Conservation (phyloP, 805 yeast species). For the Pichia heedii region DNA sequence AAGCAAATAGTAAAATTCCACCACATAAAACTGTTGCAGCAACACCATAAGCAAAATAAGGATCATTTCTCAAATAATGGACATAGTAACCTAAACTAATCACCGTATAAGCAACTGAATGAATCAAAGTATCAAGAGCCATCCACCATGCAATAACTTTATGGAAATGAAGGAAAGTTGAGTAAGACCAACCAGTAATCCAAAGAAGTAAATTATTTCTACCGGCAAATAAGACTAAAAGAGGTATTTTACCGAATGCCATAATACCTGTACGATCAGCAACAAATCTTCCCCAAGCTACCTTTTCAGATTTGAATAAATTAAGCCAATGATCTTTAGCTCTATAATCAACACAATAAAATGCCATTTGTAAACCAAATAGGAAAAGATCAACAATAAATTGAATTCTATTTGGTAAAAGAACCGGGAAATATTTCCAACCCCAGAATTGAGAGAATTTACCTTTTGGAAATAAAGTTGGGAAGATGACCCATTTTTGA, state of each 20-base stretch:
- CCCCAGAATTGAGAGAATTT: slow-evolving; percentile 12
- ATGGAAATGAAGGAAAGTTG: slow-evolving; percentile 47
- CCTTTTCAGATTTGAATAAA: slow-evolving; percentile 27
- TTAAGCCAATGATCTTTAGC: slow-evolving; percentile 10
- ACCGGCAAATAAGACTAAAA: slow-evolving; percentile 39
- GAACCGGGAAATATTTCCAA: slow-evolving; percentile 12
- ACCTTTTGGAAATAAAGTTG: slow-evolving; percentile 29
- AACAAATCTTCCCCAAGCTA: slow-evolving; percentile 23
- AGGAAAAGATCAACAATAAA: slow-evolving; percentile 21
- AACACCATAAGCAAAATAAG: slow-evolving; percentile 26
- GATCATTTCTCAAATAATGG: slow-evolving; percentile 1
- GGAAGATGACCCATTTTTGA: slow-evolving; percentile 30
- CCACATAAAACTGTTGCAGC: slow-evolving; percentile 35
- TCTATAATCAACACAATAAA: slow-evolving; percentile 15
- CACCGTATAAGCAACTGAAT: slow-evolving; percentile 29
- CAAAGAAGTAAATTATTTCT: slow-evolving; percentile 36
- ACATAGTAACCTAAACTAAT: slow-evolving; percentile 7
- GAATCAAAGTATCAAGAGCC: slow-evolving; percentile 31
- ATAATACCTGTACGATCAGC: slow-evolving; percentile 33
- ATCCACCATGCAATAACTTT: slow-evolving; percentile 54
- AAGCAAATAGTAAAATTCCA: slow-evolving; percentile 39
- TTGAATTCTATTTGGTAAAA: slow-evolving; percentile 29
- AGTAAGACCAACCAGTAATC: slow-evolving; percentile 35
- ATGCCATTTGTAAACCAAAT: slow-evolving; percentile 18
- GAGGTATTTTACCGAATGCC: slow-evolving; percentile 32